A percentile compares a stretch with the other conserved stretches of the same genome.
phyloP scores from a whole-genome alignment of 257 asterid genomes.

The Gynochthodes officinalis region DNA sequence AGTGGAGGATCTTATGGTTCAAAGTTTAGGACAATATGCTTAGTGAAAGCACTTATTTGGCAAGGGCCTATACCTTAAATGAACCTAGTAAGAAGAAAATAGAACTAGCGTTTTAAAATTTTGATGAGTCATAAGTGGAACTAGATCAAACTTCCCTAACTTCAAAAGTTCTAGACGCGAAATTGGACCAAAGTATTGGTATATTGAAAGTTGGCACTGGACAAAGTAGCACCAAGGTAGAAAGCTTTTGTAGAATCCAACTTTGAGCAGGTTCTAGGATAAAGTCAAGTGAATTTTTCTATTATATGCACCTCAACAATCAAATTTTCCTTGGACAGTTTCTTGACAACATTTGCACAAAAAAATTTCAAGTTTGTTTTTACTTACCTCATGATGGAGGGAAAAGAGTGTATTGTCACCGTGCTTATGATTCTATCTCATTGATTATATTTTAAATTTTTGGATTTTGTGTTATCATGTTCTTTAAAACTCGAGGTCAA shows the following conservation, averaged over 20 bases:
- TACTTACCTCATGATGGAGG: too few species aligned
- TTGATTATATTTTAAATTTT: neutral
- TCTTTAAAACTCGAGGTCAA: neutral
- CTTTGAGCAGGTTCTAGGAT: neutral
- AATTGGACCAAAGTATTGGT: neutral
- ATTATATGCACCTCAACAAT: neutral
- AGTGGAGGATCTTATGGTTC: neutral
- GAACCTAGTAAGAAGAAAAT: neutral
- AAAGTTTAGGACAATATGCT: neutral
- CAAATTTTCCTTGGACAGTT: neutral
- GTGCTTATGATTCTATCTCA: neutral
- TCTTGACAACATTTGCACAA: too few species aligned
- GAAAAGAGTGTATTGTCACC: neutral
- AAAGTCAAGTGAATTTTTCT: neutral
- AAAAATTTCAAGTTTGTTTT: neutral
- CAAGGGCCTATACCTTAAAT: neutral
- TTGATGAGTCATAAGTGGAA: neutral
- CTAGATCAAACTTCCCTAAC: neutral
- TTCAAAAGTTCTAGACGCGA: neutral
- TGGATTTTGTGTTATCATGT: neutral
- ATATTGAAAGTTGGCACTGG: neutral
- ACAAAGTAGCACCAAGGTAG: neutral
- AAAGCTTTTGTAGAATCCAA: neutral
- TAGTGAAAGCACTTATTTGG: neutral
- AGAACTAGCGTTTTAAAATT: neutral